These are phyloP conservation scores for Moelleriella libera DNA, from an alignment of 2,329 filamentous ascomycete genomes.

Conservation along the genomic window DNA sequence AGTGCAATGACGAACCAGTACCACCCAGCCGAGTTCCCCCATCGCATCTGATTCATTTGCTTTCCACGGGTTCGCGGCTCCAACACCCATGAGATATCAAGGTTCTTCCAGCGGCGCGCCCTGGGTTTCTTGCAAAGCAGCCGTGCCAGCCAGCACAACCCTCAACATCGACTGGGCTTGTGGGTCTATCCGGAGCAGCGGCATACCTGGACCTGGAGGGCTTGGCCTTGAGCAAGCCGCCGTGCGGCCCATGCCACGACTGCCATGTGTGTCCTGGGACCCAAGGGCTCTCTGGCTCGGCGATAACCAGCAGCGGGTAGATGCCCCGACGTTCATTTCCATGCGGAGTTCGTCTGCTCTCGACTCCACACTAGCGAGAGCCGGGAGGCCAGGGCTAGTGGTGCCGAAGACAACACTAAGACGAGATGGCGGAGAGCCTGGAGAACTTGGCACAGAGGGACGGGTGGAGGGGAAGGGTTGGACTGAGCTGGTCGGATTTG, in stretches of 20 bases:
- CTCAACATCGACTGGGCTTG: background rate
- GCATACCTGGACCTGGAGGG: background rate
- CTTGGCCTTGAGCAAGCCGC: background rate
- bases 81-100: background rate
- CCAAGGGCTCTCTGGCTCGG: constrained; percentile 1
- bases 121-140: background rate
- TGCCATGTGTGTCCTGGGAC: background rate
- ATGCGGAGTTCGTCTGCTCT: background rate
- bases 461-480: background rate
- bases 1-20: background rate
- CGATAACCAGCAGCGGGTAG: background rate
- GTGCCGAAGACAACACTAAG: background rate
- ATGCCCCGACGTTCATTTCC: background rate
- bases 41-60: background rate
- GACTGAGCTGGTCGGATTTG: background rate
- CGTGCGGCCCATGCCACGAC: background rate
- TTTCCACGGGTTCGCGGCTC: background rate
- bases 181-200: background rate
- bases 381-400: background rate
- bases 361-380: background rate
- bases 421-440: background rate
- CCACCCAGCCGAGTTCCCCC: background rate
- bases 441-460: background rate
- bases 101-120: background rate
- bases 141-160: background rate